Percentiles rank a stretch among this genome's conserved stretches.
phyloP scores from a whole-genome alignment of 306 rosid genomes.

The Crataegus laevigata region DNA sequence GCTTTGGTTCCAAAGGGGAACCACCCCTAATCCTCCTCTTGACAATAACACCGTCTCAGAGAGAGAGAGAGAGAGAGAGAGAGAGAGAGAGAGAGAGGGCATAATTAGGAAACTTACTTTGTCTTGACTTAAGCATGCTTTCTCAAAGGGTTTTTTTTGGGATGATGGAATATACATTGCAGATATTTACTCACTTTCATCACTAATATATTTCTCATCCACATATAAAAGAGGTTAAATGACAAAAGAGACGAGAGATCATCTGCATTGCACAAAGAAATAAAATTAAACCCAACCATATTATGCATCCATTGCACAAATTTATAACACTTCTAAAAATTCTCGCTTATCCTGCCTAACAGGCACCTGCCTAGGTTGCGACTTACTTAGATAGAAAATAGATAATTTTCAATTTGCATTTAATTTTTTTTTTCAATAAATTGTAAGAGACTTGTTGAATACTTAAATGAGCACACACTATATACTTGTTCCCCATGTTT shows the following conservation, averaged over 20 bases:
- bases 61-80: not conserved
- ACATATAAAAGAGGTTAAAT: not conserved
- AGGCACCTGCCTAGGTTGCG: too few relatives aligned
- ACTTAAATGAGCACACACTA: too few relatives aligned
- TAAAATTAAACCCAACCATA: not conserved
- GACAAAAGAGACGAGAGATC: not conserved
- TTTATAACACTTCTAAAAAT: too few relatives aligned
- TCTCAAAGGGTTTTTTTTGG: not conserved
- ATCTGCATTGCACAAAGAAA: not conserved
- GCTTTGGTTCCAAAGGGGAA: slow-evolving; percentile 12
- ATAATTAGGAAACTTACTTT: slow-evolving; percentile 4
- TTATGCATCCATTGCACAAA: not conserved
- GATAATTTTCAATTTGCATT: too few relatives aligned
- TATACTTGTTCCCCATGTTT: too few relatives aligned
- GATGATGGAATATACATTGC: slow-evolving; percentile 7
- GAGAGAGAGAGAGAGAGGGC: not conserved
- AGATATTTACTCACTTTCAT: not conserved
- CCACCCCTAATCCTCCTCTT: not conserved
- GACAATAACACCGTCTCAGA: not conserved
- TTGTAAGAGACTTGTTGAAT: too few relatives aligned
- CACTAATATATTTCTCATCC: not conserved
- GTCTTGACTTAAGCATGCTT: slow-evolving; percentile 25
- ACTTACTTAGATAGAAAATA: too few relatives aligned
- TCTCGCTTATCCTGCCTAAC: too few relatives aligned
- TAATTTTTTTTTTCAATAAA: too few relatives aligned